Evolutionary conservation across 2,329 filamentous ascomycete genomes (phyloP), one percentile per base, ranked within the genome.

Genomic region (Sclerotinia trifoliorum): DNA sequence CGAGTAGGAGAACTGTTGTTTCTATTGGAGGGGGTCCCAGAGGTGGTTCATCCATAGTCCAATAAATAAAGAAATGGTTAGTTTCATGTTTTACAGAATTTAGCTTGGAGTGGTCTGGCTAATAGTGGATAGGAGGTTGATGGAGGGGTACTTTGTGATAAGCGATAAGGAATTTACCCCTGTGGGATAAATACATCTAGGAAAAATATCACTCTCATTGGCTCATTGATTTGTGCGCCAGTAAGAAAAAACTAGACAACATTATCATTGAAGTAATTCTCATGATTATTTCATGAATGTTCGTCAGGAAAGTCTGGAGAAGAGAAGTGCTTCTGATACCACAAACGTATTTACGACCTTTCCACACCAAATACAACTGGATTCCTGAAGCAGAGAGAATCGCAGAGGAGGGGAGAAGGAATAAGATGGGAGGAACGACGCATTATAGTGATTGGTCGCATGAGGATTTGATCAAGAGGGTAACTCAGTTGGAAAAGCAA

Each of bases 381-480:
- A 48, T 58, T 35, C 63, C 60, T 13, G 60, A 62, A 39, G 68
- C 66, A 70, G 60, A 62, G 60, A 62, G 15, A 26, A 39, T 46
- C 13, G 63, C 63, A 21, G 39, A 61, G 62, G 32, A 70, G 63
- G 52, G 69, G 61, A 65, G 39, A 56, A 48, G 42, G 15, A 21
- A 35, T 21, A 66, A 44, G 26, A 66, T 66, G 68, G 71, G 57
- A 26, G 63, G 70, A 56, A 76, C 78, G 21, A 76, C 78, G 15
- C 80, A 82, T 64, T 94, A 94, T 79, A 82, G 83, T 52, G 83
- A 82, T 71, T 94, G 90, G 90, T 88, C 85, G 66, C 88, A 86
- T 71, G 83, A 87, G 51, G 86, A 86, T 56, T 85, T 95, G 49
- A 85, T 95, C 55, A 80, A 85, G 72, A 85, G 90, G 52, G 87